Percentiles rank a stretch among this genome's conserved stretches.
Evolutionary conservation across 2,329 filamentous ascomycete genomes (phyloP).

Genomic region (Epichloe elymi): DNA sequence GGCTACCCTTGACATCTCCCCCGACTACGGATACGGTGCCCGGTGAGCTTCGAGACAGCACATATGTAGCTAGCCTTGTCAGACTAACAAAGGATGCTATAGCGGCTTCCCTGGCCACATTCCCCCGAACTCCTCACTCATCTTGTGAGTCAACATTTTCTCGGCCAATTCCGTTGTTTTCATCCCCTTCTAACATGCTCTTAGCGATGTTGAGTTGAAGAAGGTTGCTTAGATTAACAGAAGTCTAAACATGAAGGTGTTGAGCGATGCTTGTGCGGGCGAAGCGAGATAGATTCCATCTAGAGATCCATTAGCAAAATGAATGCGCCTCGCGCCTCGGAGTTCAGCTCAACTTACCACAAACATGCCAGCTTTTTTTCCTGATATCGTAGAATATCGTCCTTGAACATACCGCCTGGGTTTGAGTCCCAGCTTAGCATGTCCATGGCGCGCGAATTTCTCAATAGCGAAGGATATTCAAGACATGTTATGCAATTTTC

Average conservation of each 20-base stretch:
- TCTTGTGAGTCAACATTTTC: slow-evolving; percentile 2
- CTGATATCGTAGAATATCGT: background rate
- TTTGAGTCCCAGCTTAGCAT: background rate
- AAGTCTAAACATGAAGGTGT: background rate
- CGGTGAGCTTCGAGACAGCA: slow-evolving; percentile 31
- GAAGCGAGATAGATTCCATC: background rate
- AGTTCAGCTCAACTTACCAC: background rate
- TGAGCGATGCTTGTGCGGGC: background rate
- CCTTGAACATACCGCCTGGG: background rate
- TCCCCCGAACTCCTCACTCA: slow-evolving; percentile 28
- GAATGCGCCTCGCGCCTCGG: background rate
- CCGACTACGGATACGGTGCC: slow-evolving; percentile 9
- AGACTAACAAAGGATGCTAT: slow-evolving; percentile 5
- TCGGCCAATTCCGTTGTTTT: background rate
- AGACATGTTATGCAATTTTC: background rate
- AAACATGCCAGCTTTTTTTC: background rate
- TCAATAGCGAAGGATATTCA: background rate
- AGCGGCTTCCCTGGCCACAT: slow-evolving; percentile 73
- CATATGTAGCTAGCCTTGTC: background rate
- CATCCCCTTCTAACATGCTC: background rate
- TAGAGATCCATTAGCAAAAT: background rate
- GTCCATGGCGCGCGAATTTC: background rate
- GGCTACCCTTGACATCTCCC: slow-evolving; percentile 66
- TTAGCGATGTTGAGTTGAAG: slow-evolving; percentile 6
- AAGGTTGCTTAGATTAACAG: slow-evolving; percentile 1